A percentile compares a stretch with the other conserved stretches of the same genome.
Conservation (phyloP, 495 filamentous ascomycete genomes). For the Aspergillus steynii region DNA sequence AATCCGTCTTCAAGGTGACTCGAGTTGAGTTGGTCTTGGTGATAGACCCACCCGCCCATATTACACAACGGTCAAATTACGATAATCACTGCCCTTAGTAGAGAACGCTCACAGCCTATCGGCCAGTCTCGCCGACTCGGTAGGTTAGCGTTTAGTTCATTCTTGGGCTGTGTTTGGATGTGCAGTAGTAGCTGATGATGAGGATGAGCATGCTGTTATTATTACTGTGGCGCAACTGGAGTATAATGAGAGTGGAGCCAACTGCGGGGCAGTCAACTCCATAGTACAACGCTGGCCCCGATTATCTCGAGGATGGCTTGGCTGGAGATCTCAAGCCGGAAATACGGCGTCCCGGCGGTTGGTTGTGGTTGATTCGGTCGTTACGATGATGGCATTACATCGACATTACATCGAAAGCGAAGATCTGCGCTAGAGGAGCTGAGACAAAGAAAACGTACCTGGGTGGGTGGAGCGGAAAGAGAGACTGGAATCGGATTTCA, state of each 20-base stretch:
- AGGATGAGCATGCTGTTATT: slow-evolving; percentile 5
- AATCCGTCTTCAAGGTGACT: not conserved
- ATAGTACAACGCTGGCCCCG: not conserved
- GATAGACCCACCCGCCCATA: slow-evolving; percentile 2
- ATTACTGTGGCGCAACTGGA: slow-evolving; percentile 4
- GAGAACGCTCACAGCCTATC: not conserved
- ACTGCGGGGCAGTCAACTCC: slow-evolving; percentile 3
- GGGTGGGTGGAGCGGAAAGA: not conserved
- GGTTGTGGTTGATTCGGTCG: not conserved
- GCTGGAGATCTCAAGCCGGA: slow-evolving; percentile 1
- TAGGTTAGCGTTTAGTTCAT: not conserved
- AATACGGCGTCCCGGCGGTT: not conserved
- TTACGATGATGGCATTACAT: slow-evolving; percentile 8
- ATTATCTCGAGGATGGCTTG: not conserved
- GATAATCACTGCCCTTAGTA: slow-evolving; percentile 1
- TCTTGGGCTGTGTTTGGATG: not conserved
- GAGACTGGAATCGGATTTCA: not conserved
- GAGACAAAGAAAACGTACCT: not conserved
- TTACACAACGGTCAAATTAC: slow-evolving; percentile 5
- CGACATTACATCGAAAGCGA: slow-evolving; percentile 8
- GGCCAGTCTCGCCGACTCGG: slow-evolving; percentile 4
- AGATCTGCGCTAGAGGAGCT: not conserved
- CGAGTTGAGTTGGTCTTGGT: not conserved
- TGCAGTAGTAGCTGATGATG: not conserved
- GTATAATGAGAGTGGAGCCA: slow-evolving; percentile 6